Percentiles rank a stretch among this genome's conserved stretches.
phyloP scores from a whole-genome alignment of 768 basidiomycete species.

The Dioszegia hungarica region DNA sequence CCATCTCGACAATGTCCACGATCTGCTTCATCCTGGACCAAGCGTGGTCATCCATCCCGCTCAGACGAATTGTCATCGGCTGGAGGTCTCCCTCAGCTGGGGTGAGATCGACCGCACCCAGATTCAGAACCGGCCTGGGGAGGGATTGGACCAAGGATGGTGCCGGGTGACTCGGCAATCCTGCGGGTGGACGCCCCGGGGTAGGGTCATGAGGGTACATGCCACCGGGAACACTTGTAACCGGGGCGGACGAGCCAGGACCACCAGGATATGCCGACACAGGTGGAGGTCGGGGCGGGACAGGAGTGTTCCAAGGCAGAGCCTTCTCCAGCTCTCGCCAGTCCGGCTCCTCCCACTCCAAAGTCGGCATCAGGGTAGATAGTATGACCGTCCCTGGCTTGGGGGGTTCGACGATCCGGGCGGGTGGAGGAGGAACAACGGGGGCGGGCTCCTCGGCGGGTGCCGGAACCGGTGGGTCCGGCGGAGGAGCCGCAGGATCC shows the following conservation, averaged over 20 bases:
- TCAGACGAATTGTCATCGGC: conserved; percentile 31
- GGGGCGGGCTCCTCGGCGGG: too few species aligned
- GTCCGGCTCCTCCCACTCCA: conserved; percentile 23
- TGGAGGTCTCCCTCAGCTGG: conserved; percentile 21
- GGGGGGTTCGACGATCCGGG: background rate
- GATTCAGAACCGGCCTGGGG: conserved; percentile 17
- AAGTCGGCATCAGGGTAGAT: conserved; percentile 22
- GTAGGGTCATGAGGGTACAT: too few species aligned
- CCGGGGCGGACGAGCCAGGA: too few species aligned
- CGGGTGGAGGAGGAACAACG: too few species aligned
- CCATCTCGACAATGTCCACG: conserved; percentile 8
- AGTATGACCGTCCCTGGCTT: conserved; percentile 25
- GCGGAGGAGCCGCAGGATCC: too few species aligned
- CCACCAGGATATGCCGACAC: background rate
- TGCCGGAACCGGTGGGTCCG: too few species aligned
- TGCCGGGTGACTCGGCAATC: background rate
- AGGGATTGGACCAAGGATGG: background rate
- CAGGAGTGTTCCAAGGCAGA: conserved; percentile 28
- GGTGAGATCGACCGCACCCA: conserved; percentile 18
- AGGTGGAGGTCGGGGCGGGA: background rate
- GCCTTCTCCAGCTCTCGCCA: conserved; percentile 22
- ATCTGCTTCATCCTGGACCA: conserved; percentile 34
- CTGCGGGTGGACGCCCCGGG: too few species aligned
- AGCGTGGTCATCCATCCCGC: conserved; percentile 18
- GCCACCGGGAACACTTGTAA: too few species aligned